phyloP scores from a whole-genome alignment of 2,329 filamentous ascomycete species.

The Aureobasidium sp. region DNA sequence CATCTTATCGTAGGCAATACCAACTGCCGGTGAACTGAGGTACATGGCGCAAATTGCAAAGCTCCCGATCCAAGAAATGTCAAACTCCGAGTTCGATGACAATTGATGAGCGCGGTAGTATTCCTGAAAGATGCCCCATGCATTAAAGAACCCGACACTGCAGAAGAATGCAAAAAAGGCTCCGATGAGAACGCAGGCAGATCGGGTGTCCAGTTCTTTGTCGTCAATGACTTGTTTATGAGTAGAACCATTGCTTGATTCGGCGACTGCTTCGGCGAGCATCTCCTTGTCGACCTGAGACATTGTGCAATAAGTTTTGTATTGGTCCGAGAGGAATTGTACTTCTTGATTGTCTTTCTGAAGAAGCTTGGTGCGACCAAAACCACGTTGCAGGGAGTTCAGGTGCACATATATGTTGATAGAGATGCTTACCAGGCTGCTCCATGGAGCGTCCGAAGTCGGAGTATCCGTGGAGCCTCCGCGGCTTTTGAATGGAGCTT shows the following conservation, averaged over 20 bases:
- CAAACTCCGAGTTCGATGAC: constrained; percentile 20
- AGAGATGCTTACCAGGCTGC: neutral
- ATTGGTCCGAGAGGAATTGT: no score
- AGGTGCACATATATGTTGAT: neutral
- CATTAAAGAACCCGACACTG: constrained; percentile 26
- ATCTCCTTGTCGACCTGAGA: neutral
- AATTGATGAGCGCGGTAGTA: constrained; percentile 24
- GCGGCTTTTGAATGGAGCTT: neutral
- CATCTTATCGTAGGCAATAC: constrained; percentile 25
- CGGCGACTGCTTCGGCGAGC: neutral
- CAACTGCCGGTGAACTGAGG: constrained; percentile 24
- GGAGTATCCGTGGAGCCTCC: neutral
- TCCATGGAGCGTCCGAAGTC: neutral
- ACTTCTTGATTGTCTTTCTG: no score
- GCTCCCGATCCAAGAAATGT: constrained; percentile 28
- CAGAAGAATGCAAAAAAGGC: constrained; percentile 21
- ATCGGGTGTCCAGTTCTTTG: neutral
- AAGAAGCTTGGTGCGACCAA: no score
- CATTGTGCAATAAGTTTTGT: neutral
- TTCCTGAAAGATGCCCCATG: constrained; percentile 24
- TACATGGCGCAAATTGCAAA: constrained; percentile 25
- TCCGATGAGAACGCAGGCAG: constrained; percentile 13
- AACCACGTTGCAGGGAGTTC: neutral
- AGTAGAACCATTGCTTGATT: neutral
- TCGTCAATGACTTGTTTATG: neutral